A percentile compares a stretch with the other conserved stretches of the same genome.
Evolutionary conservation across 768 basidiomycete species (phyloP).

Genomic region (Mycena rebaudengoi): DNA sequence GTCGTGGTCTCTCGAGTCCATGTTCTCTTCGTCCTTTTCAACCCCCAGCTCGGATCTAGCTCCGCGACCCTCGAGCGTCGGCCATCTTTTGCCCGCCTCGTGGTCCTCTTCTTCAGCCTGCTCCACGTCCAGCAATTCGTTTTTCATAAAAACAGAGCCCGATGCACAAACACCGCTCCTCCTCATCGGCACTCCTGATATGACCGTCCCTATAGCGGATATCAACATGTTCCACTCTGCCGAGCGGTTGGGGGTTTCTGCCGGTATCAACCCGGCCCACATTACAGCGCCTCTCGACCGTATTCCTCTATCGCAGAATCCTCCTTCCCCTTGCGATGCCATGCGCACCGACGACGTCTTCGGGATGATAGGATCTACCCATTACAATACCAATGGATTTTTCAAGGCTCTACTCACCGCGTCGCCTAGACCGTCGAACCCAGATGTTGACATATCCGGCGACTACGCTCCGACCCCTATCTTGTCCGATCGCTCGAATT

Average conservation of each 20-base stretch:
- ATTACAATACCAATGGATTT: constrained; percentile 1
- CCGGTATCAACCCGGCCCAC: constrained; percentile 9
- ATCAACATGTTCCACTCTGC: not conserved
- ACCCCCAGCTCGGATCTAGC: not conserved
- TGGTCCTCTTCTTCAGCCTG: constrained; percentile 5
- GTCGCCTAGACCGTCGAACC: not conserved
- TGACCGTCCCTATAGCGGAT: not conserved
- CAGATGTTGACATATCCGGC: not conserved
- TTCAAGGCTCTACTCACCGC: not conserved
- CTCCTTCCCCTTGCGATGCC: not conserved
- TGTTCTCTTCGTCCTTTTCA: not conserved
- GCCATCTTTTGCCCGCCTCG: not conserved
- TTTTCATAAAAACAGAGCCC: constrained; percentile 12
- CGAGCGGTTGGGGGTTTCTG: not conserved
- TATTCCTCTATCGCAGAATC: not conserved
- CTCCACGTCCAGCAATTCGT: not conserved
- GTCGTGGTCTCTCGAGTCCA: constrained; percentile 21
- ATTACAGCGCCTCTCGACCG: constrained; percentile 4
- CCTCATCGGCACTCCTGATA: not conserved
- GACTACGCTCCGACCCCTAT: not conserved
- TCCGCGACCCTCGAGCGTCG: constrained; percentile 1
- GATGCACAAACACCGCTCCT: not conserved
- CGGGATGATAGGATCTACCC: not conserved
- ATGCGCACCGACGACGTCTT: constrained; percentile 4
- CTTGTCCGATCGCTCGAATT: not conserved